Evolutionary conservation across 495 filamentous ascomycete species (phyloP), one percentile per base, ranked within the genome.

Genomic region (Talaromyces wortmannii): DNA sequence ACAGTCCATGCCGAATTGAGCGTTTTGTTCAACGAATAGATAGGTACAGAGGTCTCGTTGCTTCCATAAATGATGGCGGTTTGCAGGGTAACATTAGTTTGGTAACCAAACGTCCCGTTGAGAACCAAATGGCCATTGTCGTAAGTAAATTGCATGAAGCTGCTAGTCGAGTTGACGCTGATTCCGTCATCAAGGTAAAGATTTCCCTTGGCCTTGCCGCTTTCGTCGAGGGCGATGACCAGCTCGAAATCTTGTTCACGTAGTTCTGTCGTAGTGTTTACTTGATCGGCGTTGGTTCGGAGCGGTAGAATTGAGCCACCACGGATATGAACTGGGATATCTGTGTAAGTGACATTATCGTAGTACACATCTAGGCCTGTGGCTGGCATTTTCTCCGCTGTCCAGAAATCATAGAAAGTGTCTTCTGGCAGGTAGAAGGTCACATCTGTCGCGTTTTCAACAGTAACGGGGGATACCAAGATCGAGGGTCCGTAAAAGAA

Each of bases 391-490:
- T 65, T 61, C 2, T 68, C 63, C n/a, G 76, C 68, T n/a, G 71
- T 81, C 60, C 89, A 89, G 84, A 85, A 89, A 61, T 90, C 87
- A 57, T 89, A 91, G 78, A 85, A 91, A 4, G 78, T 53, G 8
- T 57, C 55, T 15, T 77, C 71, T 0, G 70, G 76, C 4, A 78
- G 64, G 15, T 86, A 86, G 0, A 87, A 87, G 58, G 90, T 88
- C 4, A 88, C 81, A 29, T 81, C 86, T 12, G 23, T 18, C 23
- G 50, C 42, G 10, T 78, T 62, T 5, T 52, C 50, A 23, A 44
- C 33, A 8, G 89, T 72, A n/a, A 85, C 84, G 0, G 87, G 87
- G 0, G 77, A 82, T 36, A 91, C 76, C 53, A 91, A 58, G 49
- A 90, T 63, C 5, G 77, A 73, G 2, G 71, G 67, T 4, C 87